A percentile compares a stretch with the other conserved stretches of the same genome.
These are phyloP conservation scores for Debaryomyces prosopidis DNA, from an alignment of 805 yeast genomes.

Conservation along the genomic window DNA sequence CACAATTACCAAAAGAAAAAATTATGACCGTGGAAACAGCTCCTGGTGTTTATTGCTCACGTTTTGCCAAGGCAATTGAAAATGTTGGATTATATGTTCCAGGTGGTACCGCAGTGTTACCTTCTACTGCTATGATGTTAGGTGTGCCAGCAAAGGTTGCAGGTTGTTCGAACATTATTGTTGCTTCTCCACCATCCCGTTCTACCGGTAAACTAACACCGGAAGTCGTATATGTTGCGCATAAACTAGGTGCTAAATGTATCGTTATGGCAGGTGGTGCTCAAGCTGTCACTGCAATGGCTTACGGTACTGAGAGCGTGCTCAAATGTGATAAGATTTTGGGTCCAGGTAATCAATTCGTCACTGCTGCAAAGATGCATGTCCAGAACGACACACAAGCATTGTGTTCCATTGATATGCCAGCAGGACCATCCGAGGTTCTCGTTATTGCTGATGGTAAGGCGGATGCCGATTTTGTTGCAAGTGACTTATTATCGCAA, in stretches of 20 bases:
- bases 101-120: conserved; percentile 98
- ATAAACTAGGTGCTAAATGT: conserved; percentile 86
- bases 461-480: conserved; percentile 95
- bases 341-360: conserved; percentile 99
- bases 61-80: conserved; percentile 94
- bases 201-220: conserved; percentile 92
- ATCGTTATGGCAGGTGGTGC: conserved; percentile 99
- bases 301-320: conserved; percentile 92
- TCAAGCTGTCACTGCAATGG: conserved; percentile 98
- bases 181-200: conserved; percentile 93
- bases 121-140: conserved; percentile 96
- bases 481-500: conserved; percentile 93
- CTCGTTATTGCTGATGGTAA: conserved; percentile 87
- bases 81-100: conserved; percentile 95
- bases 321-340: conserved; percentile 94
- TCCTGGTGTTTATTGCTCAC: conserved; percentile 91
- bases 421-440: conserved; percentile 99
- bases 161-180: conserved; percentile 85
- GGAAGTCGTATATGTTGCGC: conserved; percentile 96
- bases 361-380: conserved; percentile 98
- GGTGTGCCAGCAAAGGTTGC: conserved; percentile 99
- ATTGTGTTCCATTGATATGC: conserved; percentile 96
- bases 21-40: conserved; percentile 84
- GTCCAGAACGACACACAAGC: conserved; percentile 96
- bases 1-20: conserved; percentile 74